A percentile compares a stretch with the other conserved stretches of the same genome.
Conservation (phyloP, 257 asterid genomes). For the Lavandula angustifolia region DNA sequence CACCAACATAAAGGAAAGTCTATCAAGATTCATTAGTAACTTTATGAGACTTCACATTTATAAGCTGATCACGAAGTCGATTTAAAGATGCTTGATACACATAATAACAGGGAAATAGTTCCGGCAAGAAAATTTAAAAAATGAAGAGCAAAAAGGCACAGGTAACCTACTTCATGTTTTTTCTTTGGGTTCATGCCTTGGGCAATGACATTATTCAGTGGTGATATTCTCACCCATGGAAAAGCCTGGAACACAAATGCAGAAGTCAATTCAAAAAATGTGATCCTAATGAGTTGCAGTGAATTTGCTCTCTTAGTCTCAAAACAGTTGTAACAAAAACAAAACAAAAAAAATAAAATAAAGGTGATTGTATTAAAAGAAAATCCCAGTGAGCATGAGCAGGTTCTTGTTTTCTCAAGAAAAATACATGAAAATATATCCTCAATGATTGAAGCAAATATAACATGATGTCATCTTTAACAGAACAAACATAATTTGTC, state of each 20-base stretch:
- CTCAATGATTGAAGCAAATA: slow-evolving; percentile 21
- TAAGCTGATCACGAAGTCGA: background rate
- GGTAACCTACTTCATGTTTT: slow-evolving; percentile 79
- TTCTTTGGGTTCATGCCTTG: slow-evolving; percentile 97
- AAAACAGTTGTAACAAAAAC: background rate
- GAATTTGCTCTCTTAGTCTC: slow-evolving; percentile 4
- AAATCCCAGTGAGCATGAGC: slow-evolving; percentile 17
- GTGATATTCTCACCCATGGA: slow-evolving; percentile 51
- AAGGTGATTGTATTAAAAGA: background rate
- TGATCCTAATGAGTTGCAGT: slow-evolving; percentile 21
- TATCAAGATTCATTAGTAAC: slow-evolving; percentile 11
- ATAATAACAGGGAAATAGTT: slow-evolving; percentile 20
- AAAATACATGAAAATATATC: slow-evolving; percentile 5
- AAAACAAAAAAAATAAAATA: no score
- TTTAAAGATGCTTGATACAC: slow-evolving; percentile 20
- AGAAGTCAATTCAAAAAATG: slow-evolving; percentile 17
- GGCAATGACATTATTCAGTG: slow-evolving; percentile 64
- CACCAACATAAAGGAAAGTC: slow-evolving; percentile 17
- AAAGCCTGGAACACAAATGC: slow-evolving; percentile 55
- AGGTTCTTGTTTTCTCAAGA: slow-evolving; percentile 9
- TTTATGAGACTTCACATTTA: slow-evolving; percentile 9
- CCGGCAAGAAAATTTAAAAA: slow-evolving; percentile 24
- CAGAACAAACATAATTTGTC: slow-evolving; percentile 9
- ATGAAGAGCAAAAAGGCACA: slow-evolving; percentile 19
- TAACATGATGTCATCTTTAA: slow-evolving; percentile 22